Conservation (phyloP, 1,284 basidiomycete genomes). For the Austroboletus niveus region DNA sequence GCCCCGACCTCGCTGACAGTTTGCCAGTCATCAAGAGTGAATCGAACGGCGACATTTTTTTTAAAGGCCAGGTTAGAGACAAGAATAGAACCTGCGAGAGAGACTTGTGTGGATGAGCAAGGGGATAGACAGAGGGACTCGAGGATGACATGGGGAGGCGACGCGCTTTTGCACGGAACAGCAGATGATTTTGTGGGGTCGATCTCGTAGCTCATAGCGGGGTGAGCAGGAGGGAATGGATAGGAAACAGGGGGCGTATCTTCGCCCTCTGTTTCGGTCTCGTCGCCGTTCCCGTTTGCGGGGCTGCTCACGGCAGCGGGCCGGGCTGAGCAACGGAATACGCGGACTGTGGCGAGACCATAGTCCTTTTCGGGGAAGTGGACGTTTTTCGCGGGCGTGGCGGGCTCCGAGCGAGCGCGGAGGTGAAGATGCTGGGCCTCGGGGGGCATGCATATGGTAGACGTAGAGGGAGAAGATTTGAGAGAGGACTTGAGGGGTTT, state of each 20-base stretch:
- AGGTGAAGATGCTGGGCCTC: constrained; percentile 32
- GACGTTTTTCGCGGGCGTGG: constrained; percentile 81
- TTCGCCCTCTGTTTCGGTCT: constrained; percentile 77
- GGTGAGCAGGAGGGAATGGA: constrained; percentile 50
- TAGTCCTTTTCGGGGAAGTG: constrained; percentile 74
- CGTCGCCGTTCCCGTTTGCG: constrained; percentile 51
- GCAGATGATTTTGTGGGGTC: constrained; percentile 41
- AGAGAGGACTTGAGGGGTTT: constrained; percentile 89
- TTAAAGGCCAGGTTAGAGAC: constrained; percentile 86
- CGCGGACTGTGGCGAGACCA: constrained; percentile 77
- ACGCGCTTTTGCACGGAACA: constrained; percentile 39
- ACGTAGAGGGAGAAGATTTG: constrained; percentile 65
- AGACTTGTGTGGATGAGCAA: constrained; percentile 27
- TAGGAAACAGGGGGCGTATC: constrained; percentile 25
- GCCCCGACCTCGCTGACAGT: constrained; percentile 87
- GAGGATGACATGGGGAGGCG: constrained; percentile 42
- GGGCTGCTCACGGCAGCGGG: constrained; percentile 52
- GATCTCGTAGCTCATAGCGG: constrained; percentile 43
- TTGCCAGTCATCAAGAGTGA: constrained; percentile 92
- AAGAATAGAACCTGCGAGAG: constrained; percentile 65
- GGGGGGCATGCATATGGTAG: constrained; percentile 37
- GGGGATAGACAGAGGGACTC: constrained; percentile 49
- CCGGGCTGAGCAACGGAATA: constrained; percentile 81
- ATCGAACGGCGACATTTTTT: constrained; percentile 85
- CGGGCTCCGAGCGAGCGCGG: constrained; percentile 62